Base-by-base conservation (phyloP, 495 filamentous ascomycete genomes). In the Penicillium ochrochloron region DNA sequence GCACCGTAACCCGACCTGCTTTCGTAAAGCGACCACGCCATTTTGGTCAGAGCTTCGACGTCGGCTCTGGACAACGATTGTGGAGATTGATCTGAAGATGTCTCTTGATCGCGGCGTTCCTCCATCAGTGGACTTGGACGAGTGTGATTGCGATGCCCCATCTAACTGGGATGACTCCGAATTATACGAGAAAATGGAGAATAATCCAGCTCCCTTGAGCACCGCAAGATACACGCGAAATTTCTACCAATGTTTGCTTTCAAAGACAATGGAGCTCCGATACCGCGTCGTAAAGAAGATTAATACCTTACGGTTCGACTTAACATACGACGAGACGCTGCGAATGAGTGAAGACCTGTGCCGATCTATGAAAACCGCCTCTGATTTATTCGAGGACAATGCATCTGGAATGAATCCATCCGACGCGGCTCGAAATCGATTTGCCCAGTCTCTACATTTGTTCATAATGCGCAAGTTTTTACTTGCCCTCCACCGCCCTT, bases 51-150 rank as follows among this genome's bases (percentile, higher is more conserved):
- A 90, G 62, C 57, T 87, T 29, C 83, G 86, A 3, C 81, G 88
- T 53, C 75, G 87, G 23, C 60, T 89, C 4, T 90, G 88, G 88
- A 80, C 80, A 15, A 89, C 86, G 5, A 83, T 90, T 29, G 66
- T 89, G 19, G 88, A 90, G 60, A 66, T 89, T 31, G 75, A 75
- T 56, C 65, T 87, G 3, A 87, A 89, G 65, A 78, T 87, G 0
- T 82, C 84, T 1, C 62, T 89, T 2, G 85, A 86, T 51, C 79
- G 83, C 0, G 87, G 80, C 0, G 83, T 85, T 70, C 77, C 81
- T 1, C 85, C 86, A 0, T 75, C 77, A 6, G 76, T 84, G 29
- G 75, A 78, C 21, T 62, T 80, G 11, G 75, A 80, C 15, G 78
- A 82, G 60, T 82, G 77, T 52, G 76, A 81, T 50, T 88, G 84